Conservation (phyloP, 169 alveolate species). For the Plasmodium cynomolgi region DNA sequence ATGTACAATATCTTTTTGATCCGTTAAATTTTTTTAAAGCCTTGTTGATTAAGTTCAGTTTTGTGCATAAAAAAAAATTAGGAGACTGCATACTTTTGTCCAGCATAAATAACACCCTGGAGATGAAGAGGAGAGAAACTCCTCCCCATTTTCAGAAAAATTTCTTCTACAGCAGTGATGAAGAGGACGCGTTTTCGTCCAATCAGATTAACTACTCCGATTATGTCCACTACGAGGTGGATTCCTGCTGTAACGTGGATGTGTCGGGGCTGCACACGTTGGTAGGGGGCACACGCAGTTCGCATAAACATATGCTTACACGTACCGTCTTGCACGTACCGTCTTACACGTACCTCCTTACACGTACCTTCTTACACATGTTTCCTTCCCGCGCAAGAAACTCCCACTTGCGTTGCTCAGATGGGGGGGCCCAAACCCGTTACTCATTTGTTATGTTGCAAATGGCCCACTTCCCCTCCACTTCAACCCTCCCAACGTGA, state of each 20-base stretch:
- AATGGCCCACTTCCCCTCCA: neutral
- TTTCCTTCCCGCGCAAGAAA: neutral
- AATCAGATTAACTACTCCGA: constrained; percentile 23
- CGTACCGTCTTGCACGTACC: neutral
- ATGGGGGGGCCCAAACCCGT: neutral
- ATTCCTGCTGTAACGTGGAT: constrained; percentile 1
- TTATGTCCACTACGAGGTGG: constrained; percentile 48
- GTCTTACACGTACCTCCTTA: neutral
- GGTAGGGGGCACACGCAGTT: neutral
- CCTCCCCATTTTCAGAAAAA: constrained; percentile 30
- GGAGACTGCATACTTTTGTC: constrained; percentile 33
- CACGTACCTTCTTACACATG: neutral
- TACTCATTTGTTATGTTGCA: neutral
- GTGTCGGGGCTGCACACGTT: constrained; percentile 28
- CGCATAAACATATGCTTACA: neutral
- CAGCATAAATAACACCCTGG: constrained; percentile 8
- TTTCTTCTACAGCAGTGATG: constrained; percentile 63
- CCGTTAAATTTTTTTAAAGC: constrained; percentile 51
- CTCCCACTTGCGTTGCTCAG: neutral
- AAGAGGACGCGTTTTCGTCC: constrained; percentile 5
- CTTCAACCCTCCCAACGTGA: neutral
- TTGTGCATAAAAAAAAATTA: constrained; percentile 40
- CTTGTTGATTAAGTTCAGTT: constrained; percentile 43
- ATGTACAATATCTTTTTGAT: constrained; percentile 49
- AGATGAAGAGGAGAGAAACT: constrained; percentile 10